These are phyloP conservation scores for Apiospora pterosperma DNA, from an alignment of 2,329 filamentous ascomycete species.

Conservation along the genomic window DNA sequence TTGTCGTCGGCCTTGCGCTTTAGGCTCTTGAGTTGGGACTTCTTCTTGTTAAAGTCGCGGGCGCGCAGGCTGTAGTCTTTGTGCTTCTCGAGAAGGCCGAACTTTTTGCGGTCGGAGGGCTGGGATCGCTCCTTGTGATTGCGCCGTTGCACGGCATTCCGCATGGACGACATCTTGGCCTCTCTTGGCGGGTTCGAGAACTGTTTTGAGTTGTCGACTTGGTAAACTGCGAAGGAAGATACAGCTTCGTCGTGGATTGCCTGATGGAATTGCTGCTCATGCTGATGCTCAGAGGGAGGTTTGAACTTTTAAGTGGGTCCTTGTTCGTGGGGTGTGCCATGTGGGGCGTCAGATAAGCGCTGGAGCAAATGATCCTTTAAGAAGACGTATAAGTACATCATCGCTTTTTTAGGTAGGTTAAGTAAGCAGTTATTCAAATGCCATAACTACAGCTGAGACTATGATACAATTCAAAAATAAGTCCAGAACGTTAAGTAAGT, in stretches of 20 bases:
- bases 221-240: background rate
- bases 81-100: slow-evolving; percentile 93
- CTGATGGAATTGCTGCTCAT: background rate
- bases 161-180: slow-evolving; percentile 1
- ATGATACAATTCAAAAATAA: background rate
- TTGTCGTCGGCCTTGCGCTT: slow-evolving; percentile 60
- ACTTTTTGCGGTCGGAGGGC: slow-evolving; percentile 76
- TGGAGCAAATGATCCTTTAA: background rate
- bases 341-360: background rate
- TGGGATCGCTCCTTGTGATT: slow-evolving; percentile 84
- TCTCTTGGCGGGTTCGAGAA: background rate
- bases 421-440: too few species aligned
- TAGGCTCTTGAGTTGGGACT: slow-evolving; percentile 56
- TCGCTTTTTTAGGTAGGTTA: too few species aligned
- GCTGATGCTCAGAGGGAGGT: slow-evolving; percentile 2
- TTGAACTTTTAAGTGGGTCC: background rate
- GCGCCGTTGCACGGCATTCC: slow-evolving; percentile 6
- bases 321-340: background rate
- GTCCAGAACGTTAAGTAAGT: background rate
- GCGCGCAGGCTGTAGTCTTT: slow-evolving; percentile 72
- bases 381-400: too few species aligned
- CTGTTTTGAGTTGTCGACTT: background rate
- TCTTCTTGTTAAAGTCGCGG: slow-evolving; percentile 64
- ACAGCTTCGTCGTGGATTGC: background rate
- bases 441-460: background rate